phyloP scores from a whole-genome alignment of 164 flowering plant species.

The Tinospora cordifolia region DNA sequence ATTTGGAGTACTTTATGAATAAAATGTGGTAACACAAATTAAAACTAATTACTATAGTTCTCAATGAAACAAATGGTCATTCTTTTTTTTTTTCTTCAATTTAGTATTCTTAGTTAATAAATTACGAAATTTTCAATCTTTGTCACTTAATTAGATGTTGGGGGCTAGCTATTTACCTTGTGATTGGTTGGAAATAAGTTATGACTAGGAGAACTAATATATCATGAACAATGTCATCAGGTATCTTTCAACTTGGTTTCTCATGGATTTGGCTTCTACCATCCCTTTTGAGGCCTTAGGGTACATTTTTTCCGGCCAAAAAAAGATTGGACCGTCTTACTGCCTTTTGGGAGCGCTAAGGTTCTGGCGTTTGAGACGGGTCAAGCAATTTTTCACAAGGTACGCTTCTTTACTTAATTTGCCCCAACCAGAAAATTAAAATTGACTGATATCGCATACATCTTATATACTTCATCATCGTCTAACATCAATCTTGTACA shows the following conservation, averaged over 20 bases:
- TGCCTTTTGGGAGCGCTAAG: slow-evolving; percentile 61
- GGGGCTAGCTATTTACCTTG: too few relatives aligned
- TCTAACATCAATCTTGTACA: neutral
- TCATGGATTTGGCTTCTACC: slow-evolving; percentile 90
- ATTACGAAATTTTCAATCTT: too few relatives aligned
- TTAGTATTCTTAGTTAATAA: too few relatives aligned
- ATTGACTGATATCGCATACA: too few relatives aligned
- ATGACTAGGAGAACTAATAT: neutral
- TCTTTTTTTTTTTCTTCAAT: too few relatives aligned
- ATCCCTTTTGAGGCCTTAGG: slow-evolving; percentile 66
- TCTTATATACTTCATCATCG: too few relatives aligned
- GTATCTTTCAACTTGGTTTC: slow-evolving; percentile 81
- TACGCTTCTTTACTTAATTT: slow-evolving; percentile 11
- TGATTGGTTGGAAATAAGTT: neutral
- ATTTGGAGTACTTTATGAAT: too few relatives aligned
- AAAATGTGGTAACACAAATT: too few relatives aligned
- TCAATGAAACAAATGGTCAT: too few relatives aligned
- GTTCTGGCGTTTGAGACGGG: slow-evolving; percentile 76
- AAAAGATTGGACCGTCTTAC: slow-evolving; percentile 38
- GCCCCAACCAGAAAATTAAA: neutral
- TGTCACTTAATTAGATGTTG: too few relatives aligned
- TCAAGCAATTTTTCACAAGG: slow-evolving; percentile 84
- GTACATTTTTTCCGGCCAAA: slow-evolving; percentile 44
- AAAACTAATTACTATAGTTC: too few relatives aligned
- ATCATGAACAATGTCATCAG: slow-evolving; percentile 23